A percentile compares a stretch with the other conserved stretches of the same genome.
Conservation (phyloP, 2,329 filamentous ascomycete species). For the Thelonectria olida region DNA sequence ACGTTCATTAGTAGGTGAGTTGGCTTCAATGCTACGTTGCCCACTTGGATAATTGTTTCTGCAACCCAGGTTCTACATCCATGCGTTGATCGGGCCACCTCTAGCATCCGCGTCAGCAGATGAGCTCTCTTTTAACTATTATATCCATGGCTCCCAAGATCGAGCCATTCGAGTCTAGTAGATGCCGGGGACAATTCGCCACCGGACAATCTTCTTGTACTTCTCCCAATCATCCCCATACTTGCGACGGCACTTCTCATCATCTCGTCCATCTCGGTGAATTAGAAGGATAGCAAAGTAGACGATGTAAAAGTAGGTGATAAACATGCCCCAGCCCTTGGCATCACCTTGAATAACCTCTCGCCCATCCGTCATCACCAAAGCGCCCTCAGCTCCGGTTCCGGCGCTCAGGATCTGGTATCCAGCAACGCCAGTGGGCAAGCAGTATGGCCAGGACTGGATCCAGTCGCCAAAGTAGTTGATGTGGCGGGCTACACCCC, state of each 20-base stretch:
- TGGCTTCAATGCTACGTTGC: background rate
- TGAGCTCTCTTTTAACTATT: background rate
- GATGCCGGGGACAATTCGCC: slow-evolving; percentile 83
- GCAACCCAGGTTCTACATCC: background rate
- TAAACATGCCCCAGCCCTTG: slow-evolving; percentile 83
- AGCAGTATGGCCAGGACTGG: slow-evolving; percentile 88
- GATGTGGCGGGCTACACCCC: slow-evolving; percentile 90
- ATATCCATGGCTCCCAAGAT: slow-evolving; percentile 1
- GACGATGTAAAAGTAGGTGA: slow-evolving; percentile 94
- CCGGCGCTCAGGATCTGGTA: slow-evolving; percentile 74
- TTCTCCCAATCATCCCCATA: slow-evolving; percentile 93
- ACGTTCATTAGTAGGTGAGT: background rate
- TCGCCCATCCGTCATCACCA: slow-evolving; percentile 67
- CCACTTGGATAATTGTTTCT: background rate
- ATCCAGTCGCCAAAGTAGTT: slow-evolving; percentile 97
- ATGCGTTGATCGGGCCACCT: background rate
- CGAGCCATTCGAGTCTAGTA: slow-evolving; percentile 71
- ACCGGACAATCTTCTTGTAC: slow-evolving; percentile 85
- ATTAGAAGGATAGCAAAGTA: slow-evolving; percentile 91
- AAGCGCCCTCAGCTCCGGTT: slow-evolving; percentile 59
- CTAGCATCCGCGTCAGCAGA: background rate
- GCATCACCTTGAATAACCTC: slow-evolving; percentile 77
- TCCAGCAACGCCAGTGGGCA: slow-evolving; percentile 86
- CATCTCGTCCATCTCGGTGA: slow-evolving; percentile 87
- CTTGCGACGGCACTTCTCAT: slow-evolving; percentile 90